A percentile compares a stretch with the other conserved stretches of the same genome.
These are phyloP conservation scores for Phytophthora melonis DNA, from an alignment of 352 stramenopile genomes.

Conservation along the genomic window DNA sequence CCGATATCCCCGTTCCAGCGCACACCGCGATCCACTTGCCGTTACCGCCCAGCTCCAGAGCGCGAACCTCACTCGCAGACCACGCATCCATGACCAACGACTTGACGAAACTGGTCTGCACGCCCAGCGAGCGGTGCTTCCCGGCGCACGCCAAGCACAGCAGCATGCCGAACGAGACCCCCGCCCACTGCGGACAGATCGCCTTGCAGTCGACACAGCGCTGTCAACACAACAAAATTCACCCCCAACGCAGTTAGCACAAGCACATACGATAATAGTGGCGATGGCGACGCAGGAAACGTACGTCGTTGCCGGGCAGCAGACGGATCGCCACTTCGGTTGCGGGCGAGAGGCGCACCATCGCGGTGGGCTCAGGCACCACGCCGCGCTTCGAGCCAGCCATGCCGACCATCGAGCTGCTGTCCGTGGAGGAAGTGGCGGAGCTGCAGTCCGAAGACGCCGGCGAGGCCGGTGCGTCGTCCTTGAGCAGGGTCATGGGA, in stretches of 20 bases:
- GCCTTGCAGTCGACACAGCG: conserved; percentile 85
- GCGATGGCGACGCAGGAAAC: conserved; percentile 11
- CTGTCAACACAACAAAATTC: conserved; percentile 36
- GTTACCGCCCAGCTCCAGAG: conserved; percentile 79
- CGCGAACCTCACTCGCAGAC: conserved; percentile 56
- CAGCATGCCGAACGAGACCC: conserved; percentile 85
- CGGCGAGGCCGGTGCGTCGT: conserved; percentile 7
- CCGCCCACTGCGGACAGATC: conserved; percentile 84
- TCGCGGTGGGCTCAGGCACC: conserved; percentile 28
- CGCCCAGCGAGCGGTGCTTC: conserved; percentile 82
- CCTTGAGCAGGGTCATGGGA: conserved; percentile 26
- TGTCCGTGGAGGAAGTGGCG: conserved; percentile 23
- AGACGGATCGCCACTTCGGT: conserved; percentile 68
- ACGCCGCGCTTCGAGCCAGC: conserved; percentile 18
- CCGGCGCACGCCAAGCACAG: conserved; percentile 82
- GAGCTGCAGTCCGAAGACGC: conserved; percentile 22
- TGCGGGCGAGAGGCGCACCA: conserved; percentile 55
- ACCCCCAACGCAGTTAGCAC: conserved; percentile 2
- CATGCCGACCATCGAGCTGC: conserved; percentile 14
- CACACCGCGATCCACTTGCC: conserved; percentile 87
- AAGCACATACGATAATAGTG: not conserved
- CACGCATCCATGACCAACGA: conserved; percentile 85
- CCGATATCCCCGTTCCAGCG: conserved; percentile 47
- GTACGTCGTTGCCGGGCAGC: conserved; percentile 81
- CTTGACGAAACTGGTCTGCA: conserved; percentile 87